Conservation (phyloP, 768 basidiomycete species). For the Suillus tomentosus region DNA sequence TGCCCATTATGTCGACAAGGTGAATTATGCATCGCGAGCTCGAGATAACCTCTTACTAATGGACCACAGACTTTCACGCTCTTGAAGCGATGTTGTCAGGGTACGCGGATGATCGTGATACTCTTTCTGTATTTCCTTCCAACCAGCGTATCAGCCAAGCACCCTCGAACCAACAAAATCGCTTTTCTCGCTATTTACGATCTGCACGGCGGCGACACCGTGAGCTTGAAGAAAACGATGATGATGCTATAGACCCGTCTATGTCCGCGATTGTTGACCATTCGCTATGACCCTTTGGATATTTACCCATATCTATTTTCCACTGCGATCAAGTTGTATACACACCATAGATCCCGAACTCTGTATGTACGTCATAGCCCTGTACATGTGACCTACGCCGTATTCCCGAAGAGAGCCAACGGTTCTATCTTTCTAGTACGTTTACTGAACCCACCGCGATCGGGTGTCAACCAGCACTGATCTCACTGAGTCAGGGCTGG, state of each 20-base stretch:
- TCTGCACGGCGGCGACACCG: slow-evolving; percentile 54
- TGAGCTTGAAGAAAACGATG: slow-evolving; percentile 33
- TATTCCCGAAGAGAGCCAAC: too few species aligned
- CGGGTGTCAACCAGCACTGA: too few species aligned
- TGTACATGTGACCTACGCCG: too few species aligned
- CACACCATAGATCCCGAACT: too few species aligned
- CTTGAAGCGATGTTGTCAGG: slow-evolving; percentile 57
- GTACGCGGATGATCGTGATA: slow-evolving; percentile 26
- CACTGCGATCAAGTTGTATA: too few species aligned
- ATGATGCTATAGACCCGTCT: slow-evolving; percentile 37
- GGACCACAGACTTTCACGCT: slow-evolving; percentile 54
- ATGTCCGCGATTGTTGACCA: slow-evolving; percentile 2
- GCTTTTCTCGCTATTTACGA: slow-evolving; percentile 61
- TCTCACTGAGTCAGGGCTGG: too few species aligned
- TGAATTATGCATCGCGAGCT: slow-evolving; percentile 33
- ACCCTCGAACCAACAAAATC: slow-evolving; percentile 31
- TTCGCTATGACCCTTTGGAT: slow-evolving; percentile 10
- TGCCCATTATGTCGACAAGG: slow-evolving; percentile 94
- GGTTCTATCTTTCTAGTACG: too few species aligned
- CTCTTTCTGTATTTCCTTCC: slow-evolving; percentile 2
- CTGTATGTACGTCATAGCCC: too few species aligned
- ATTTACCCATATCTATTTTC: background rate
- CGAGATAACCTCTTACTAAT: slow-evolving; percentile 5
- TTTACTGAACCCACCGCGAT: too few species aligned
- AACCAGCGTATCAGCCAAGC: slow-evolving; percentile 19